These are phyloP conservation scores for Pestalotiopsis sp. DNA, from an alignment of 2,329 filamentous ascomycete species.

Conservation along the genomic window DNA sequence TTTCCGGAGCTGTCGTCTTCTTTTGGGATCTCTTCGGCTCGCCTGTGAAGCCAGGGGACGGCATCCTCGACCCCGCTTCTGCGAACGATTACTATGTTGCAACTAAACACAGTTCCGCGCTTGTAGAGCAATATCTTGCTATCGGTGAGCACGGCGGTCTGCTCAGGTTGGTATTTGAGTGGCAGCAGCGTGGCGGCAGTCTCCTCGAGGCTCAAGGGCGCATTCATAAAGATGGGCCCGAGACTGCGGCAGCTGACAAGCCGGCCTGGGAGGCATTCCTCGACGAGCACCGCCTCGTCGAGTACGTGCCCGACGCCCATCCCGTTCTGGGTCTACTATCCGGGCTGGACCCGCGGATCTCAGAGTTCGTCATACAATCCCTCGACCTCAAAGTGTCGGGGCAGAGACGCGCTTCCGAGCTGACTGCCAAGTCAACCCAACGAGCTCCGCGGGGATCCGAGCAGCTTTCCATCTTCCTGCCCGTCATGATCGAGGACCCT, in stretches of 20 bases:
- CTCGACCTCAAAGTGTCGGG: constrained; percentile 28
- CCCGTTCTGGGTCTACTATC: constrained; percentile 23
- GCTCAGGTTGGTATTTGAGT: constrained; percentile 32
- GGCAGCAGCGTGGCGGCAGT: constrained; percentile 10
- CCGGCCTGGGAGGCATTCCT: constrained; percentile 23
- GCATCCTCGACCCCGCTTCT: background rate
- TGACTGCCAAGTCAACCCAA: constrained; percentile 3
- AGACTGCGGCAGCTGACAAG: constrained; percentile 11
- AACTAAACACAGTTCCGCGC: constrained; percentile 32
- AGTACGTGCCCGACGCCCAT: constrained; percentile 27
- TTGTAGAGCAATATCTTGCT: constrained; percentile 22
- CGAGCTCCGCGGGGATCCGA: constrained; percentile 23
- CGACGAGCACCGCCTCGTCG: constrained; percentile 21
- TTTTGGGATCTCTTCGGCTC: constrained; percentile 60
- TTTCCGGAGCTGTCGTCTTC: constrained; percentile 63
- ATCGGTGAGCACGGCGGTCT: constrained; percentile 28
- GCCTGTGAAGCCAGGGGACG: background rate
- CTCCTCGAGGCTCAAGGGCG: constrained; percentile 21
- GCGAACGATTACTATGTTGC: background rate
- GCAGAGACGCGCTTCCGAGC: constrained; percentile 26
- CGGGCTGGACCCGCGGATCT: constrained; percentile 36
- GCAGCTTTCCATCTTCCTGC: constrained; percentile 36
- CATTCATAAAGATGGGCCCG: constrained; percentile 20
- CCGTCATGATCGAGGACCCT: constrained; percentile 40
- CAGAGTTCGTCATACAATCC: constrained; percentile 36